These are phyloP conservation scores for Zygnema cylindricum DNA, from an alignment of 139 green algal genomes.

Conservation along the genomic window DNA sequence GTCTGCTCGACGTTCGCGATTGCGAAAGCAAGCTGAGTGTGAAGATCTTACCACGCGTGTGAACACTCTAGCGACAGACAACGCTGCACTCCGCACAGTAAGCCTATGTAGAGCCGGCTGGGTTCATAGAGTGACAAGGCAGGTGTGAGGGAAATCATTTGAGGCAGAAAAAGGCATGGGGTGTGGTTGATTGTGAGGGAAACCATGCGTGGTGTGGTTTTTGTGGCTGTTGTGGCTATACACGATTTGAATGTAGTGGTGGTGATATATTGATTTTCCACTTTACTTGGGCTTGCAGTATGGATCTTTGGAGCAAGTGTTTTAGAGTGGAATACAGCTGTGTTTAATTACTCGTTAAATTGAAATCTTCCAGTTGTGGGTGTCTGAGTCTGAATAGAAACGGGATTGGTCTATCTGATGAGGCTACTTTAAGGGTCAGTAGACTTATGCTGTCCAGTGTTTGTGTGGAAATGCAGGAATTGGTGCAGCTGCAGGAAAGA, in stretches of 20 bases:
- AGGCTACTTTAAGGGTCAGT: neutral
- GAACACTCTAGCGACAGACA: constrained; percentile 64
- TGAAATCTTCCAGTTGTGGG: too few species aligned
- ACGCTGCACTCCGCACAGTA: constrained; percentile 56
- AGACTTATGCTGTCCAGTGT: neutral
- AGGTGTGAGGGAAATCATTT: too few species aligned
- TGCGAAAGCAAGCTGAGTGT: constrained; percentile 87
- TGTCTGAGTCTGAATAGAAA: too few species aligned
- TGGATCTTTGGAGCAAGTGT: too few species aligned
- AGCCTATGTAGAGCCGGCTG: neutral
- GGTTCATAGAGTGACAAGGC: too few species aligned
- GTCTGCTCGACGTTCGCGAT: constrained; percentile 78
- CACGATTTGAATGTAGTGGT: neutral
- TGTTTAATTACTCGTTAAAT: too few species aligned
- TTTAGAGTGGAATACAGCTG: too few species aligned
- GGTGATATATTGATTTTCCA: neutral
- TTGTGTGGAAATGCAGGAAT: constrained; percentile 20
- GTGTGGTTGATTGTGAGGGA: neutral
- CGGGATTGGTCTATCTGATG: neutral
- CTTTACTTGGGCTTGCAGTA: too few species aligned
- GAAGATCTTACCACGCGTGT: constrained; percentile 72
- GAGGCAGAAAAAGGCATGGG: too few species aligned
- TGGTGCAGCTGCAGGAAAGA: constrained; percentile 33
- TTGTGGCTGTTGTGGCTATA: neutral
- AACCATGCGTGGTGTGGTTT: neutral